Percentiles rank a stretch among this genome's conserved stretches.
Conservation (phyloP, 345 rosid species). For the Euphorbia pulcherrima region DNA sequence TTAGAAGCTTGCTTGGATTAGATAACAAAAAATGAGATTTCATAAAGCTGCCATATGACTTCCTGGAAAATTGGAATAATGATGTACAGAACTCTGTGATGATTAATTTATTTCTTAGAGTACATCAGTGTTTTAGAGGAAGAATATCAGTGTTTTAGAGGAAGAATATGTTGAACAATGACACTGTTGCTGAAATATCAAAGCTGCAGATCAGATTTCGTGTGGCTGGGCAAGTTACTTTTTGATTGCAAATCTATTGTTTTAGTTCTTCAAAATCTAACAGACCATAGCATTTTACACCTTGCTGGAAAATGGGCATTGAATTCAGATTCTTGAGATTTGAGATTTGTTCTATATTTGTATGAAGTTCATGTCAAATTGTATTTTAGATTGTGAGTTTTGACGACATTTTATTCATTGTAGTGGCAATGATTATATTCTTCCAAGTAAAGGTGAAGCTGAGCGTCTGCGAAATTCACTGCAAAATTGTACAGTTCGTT, state of each 20-base stretch:
- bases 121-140: neutral
- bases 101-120: neutral
- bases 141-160: too few relatives aligned
- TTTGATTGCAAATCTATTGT: too few relatives aligned
- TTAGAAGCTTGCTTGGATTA: too few relatives aligned
- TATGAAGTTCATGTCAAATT: neutral
- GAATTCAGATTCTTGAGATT: neutral
- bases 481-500: slow-evolving; percentile 56
- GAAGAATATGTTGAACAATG: too few relatives aligned
- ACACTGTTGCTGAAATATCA: too few relatives aligned
- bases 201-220: too few relatives aligned
- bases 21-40: too few relatives aligned
- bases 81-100: neutral
- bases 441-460: slow-evolving; percentile 75
- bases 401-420: slow-evolving; percentile 8
- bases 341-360: neutral
- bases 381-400: slow-evolving; percentile 1
- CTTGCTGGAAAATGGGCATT: neutral
- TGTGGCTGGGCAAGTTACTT: too few relatives aligned
- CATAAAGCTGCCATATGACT: neutral
- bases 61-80: neutral
- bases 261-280: too few relatives aligned
- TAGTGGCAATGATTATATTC: slow-evolving; percentile 77
- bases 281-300: neutral
- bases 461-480: slow-evolving; percentile 45